A percentile compares a stretch with the other conserved stretches of the same genome.
Conservation (phyloP, 1,284 basidiomycete species). For the Rhodotorula sp. region DNA sequence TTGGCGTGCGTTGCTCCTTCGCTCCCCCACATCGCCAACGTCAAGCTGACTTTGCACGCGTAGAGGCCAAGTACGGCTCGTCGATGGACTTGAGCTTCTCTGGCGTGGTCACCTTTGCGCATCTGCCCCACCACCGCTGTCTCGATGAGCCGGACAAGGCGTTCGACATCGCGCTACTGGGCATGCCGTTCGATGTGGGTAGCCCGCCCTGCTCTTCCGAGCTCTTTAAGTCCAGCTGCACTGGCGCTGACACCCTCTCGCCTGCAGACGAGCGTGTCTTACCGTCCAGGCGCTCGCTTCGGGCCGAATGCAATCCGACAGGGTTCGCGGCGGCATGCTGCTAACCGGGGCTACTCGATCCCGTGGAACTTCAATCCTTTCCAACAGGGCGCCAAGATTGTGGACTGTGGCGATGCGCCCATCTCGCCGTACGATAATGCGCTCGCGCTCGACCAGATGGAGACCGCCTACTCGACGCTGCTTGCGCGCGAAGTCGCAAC, state of each 20-base stretch:
- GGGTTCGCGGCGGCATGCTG: conserved; percentile 49
- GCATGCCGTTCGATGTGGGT: conserved; percentile 31
- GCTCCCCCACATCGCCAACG: neutral
- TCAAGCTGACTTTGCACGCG: neutral
- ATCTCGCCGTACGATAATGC: conserved; percentile 53
- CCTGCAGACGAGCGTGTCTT: conserved; percentile 23
- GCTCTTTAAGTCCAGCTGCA: no score
- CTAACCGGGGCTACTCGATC: conserved; percentile 32
- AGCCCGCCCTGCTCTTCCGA: no score
- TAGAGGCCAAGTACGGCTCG: conserved; percentile 29
- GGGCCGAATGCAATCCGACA: conserved; percentile 54
- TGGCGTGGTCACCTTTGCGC: conserved; percentile 36
- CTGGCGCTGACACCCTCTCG: neutral
- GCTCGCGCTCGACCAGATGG: conserved; percentile 53
- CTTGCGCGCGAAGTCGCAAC: conserved; percentile 27
- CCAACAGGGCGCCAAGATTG: conserved; percentile 13
- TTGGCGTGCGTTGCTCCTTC: conserved; percentile 1
- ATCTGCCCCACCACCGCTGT: conserved; percentile 26
- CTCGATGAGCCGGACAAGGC: conserved; percentile 9
- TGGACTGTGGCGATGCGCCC: conserved; percentile 54
- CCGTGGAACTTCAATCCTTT: conserved; percentile 36
- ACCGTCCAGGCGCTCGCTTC: conserved; percentile 44
- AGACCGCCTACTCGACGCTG: conserved; percentile 46
- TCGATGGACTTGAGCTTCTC: conserved; percentile 27
- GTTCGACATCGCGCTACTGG: conserved; percentile 32